Evolutionary conservation across 441 rosid genomes (phyloP).

Genomic region (Daphne laureola): DNA sequence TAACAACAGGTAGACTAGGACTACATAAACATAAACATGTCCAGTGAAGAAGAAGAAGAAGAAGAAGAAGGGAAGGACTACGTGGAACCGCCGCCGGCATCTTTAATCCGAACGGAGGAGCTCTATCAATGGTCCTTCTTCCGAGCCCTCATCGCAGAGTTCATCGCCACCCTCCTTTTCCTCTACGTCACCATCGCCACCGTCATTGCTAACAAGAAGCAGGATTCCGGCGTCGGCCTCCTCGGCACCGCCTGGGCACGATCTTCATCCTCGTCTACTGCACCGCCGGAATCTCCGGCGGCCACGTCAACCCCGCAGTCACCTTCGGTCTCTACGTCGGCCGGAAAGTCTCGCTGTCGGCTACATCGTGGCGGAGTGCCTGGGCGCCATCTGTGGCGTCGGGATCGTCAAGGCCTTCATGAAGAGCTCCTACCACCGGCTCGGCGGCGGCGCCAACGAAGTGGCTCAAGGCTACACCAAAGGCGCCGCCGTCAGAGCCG

Average conservation of each 20-base stretch:
- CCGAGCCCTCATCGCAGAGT: conserved; percentile 85
- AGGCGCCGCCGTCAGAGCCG: conserved; percentile 63
- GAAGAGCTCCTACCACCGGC: conserved; percentile 35
- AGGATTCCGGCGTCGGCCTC: conserved; percentile 84
- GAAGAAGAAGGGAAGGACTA: conserved; percentile 49
- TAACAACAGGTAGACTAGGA: too few species aligned
- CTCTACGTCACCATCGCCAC: conserved; percentile 71
- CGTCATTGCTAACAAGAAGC: too few species aligned
- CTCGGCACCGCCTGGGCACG: conserved; percentile 96
- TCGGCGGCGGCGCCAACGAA: conserved; percentile 85
- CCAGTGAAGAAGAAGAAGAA: conserved; percentile 23
- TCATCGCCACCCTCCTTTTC: conserved; percentile 77
- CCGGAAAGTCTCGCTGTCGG: conserved; percentile 72
- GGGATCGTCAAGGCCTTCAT: conserved; percentile 81
- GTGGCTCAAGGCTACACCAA: too few species aligned
- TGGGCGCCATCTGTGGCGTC: conserved; percentile 82
- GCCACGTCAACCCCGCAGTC: conserved; percentile 91
- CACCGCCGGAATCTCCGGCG: conserved; percentile 97
- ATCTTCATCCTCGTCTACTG: conserved; percentile 89
- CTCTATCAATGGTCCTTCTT: conserved; percentile 80
- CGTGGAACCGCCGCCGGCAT: conserved; percentile 81
- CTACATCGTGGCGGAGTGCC: conserved; percentile 77
- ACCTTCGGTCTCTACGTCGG: conserved; percentile 74
- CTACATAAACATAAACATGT: too few species aligned
- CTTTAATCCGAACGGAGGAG: conserved; percentile 45